Percentiles rank a stretch among this genome's conserved stretches.
Conservation (phyloP, 2,329 filamentous ascomycete genomes). For the Paecilomyces niveus region DNA sequence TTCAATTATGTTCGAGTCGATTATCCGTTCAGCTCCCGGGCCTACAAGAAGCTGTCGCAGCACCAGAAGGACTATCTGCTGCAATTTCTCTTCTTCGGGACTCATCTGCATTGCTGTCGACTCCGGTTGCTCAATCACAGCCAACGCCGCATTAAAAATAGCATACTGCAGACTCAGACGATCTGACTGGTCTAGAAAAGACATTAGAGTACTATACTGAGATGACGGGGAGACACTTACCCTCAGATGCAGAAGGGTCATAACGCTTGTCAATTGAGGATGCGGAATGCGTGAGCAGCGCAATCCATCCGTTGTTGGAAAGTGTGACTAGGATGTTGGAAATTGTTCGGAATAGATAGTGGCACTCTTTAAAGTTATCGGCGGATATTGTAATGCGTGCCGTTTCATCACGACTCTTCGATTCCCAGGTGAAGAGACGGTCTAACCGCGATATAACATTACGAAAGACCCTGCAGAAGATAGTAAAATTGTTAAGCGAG, state of each 20-base stretch:
- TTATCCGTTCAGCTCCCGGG: slow-evolving; percentile 30
- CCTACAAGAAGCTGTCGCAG: slow-evolving; percentile 45
- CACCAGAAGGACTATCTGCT: slow-evolving; percentile 62
- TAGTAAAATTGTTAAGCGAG: slow-evolving; percentile 2
- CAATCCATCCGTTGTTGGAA: slow-evolving; percentile 62
- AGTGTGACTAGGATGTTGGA: slow-evolving; percentile 65
- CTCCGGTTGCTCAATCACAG: slow-evolving; percentile 18
- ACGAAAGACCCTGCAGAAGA: slow-evolving; percentile 25
- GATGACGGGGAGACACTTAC: slow-evolving; percentile 18
- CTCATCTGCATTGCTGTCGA: slow-evolving; percentile 25
- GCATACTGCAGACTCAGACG: slow-evolving; percentile 24
- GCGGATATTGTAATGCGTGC: slow-evolving; percentile 32
- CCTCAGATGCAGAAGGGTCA: slow-evolving; percentile 43
- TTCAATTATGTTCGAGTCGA: slow-evolving; percentile 55
- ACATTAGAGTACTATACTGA: slow-evolving; percentile 1
- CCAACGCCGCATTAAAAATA: slow-evolving; percentile 25
- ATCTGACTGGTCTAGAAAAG: slow-evolving; percentile 14
- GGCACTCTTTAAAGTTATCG: slow-evolving; percentile 67
- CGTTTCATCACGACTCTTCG: slow-evolving; percentile 10
- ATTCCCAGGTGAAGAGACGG: slow-evolving; percentile 18
- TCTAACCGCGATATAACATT: slow-evolving; percentile 29
- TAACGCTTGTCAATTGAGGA: slow-evolving; percentile 41
- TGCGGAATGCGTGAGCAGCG: slow-evolving; percentile 58
- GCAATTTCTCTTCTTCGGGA: slow-evolving; percentile 57
- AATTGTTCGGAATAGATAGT: slow-evolving; percentile 71